Conservation (phyloP, 352 stramenopile species). For the Phytophthora brassicae region DNA sequence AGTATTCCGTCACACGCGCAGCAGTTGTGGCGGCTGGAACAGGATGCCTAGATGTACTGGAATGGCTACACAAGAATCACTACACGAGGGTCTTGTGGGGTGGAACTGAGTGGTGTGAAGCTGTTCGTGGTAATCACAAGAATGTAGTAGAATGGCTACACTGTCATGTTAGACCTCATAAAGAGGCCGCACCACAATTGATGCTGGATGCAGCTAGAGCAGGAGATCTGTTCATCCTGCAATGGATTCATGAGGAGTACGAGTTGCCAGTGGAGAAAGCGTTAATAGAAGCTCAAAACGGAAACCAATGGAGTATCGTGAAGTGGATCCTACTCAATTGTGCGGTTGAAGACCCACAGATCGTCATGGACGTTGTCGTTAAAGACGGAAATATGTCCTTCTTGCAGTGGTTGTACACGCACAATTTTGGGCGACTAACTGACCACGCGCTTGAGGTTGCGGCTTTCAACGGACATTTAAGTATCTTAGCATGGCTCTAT, state of each 20-base stretch:
- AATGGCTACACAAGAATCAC: constrained; percentile 17
- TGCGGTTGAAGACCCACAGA: constrained; percentile 6
- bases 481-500: constrained; percentile 12
- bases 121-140: constrained; percentile 3
- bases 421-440: constrained; percentile 2
- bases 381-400: constrained; percentile 5
- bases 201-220: constrained; percentile 14
- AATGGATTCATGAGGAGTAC: constrained; percentile 13
- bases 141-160: constrained; percentile 16
- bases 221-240: constrained; percentile 12
- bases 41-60: constrained; percentile 7
- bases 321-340: constrained; percentile 20
- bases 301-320: constrained; percentile 15
- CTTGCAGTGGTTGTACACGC: constrained; percentile 11
- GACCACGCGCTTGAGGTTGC: constrained; percentile 2
- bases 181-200: constrained; percentile 8
- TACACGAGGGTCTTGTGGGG: constrained; percentile 16
- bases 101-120: constrained; percentile 20
- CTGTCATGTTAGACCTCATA: neutral
- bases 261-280: neutral
- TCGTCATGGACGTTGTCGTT: constrained; percentile 6
- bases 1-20: neutral
- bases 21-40: constrained; percentile 6
- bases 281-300: constrained; percentile 10
- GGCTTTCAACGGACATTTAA: constrained; percentile 10